These are phyloP conservation scores for Termitomyces sp. DNA, from an alignment of 768 basidiomycete genomes.

Conservation along the genomic window DNA sequence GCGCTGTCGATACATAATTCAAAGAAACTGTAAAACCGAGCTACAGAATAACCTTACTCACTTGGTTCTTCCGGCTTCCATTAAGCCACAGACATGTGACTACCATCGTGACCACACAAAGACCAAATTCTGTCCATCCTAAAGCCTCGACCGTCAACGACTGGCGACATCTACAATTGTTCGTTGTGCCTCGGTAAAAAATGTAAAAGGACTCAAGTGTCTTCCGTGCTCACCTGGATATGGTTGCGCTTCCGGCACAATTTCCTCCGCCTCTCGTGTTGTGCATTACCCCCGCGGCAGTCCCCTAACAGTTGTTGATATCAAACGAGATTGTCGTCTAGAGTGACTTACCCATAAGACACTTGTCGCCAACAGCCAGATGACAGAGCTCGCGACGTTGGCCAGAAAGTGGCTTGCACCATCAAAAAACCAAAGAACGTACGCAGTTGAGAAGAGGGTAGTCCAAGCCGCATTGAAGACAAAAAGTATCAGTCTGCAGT, in stretches of 20 bases:
- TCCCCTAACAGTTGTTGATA: conserved; percentile 38
- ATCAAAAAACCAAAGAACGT: conserved; percentile 66
- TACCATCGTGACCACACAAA: conserved; percentile 51
- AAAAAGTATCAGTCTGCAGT: conserved; percentile 46
- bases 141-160: conserved; percentile 68
- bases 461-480: conserved; percentile 72
- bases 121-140: conserved; percentile 69
- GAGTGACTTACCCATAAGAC: conserved; percentile 55
- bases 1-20: neutral
- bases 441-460: conserved; percentile 61
- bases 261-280: conserved; percentile 52
- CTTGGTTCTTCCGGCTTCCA: conserved; percentile 14
- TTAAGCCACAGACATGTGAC: conserved; percentile 44
- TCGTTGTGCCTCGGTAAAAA: neutral
- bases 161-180: conserved; percentile 53
- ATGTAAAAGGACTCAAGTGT: neutral
- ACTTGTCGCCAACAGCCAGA: conserved; percentile 64
- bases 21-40: neutral
- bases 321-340: neutral
- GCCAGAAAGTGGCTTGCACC: conserved; percentile 64
- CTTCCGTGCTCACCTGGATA: conserved; percentile 40
- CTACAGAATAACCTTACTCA: conserved; percentile 11
- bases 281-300: conserved; percentile 63
- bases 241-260: conserved; percentile 46
- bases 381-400: conserved; percentile 70